These are phyloP conservation scores for Blyttiomyces sp. DNA, from an alignment of 371 early-diverging fungal genomes.

Conservation along the genomic window DNA sequence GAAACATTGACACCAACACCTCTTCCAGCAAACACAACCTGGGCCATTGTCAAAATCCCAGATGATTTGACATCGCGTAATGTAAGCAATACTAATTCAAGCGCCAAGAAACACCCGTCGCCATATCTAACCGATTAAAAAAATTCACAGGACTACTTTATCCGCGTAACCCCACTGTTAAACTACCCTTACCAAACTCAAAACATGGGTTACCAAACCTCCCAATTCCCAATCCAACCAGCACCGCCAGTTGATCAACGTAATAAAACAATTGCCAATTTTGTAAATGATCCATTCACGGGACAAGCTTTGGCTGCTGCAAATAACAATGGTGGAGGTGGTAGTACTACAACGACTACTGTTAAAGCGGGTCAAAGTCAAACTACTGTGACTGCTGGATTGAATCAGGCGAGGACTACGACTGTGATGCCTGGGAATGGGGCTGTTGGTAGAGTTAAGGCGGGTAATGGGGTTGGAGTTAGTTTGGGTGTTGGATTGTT, in stretches of 20 bases:
- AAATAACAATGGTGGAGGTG: no score
- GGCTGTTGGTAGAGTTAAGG: no score
- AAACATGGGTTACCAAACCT: slow-evolving; percentile 12
- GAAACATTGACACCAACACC: slow-evolving; percentile 6
- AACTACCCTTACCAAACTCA: slow-evolving; percentile 4
- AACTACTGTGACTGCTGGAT: no score
- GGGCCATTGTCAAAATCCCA: slow-evolving; percentile 7
- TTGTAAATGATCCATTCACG: slow-evolving; percentile 1
- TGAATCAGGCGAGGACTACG: no score
- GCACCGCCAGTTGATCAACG: slow-evolving; percentile 7
- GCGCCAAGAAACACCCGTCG: no score
- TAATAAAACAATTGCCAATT: slow-evolving; percentile 8
- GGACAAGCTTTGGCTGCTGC: background rate
- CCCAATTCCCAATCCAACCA: background rate
- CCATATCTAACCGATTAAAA: background rate
- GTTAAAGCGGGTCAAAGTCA: no score
- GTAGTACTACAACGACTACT: no score
- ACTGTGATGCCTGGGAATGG: no score
- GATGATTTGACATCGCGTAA: background rate
- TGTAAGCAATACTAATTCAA: no score
- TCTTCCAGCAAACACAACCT: background rate
- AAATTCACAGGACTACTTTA: slow-evolving; percentile 8
- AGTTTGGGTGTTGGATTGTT: no score
- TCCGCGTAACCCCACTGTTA: slow-evolving; percentile 11
- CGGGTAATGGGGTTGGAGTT: no score